Conservation (phyloP, 352 stramenopile genomes). For the Phytophthora macrochlamydospora region DNA sequence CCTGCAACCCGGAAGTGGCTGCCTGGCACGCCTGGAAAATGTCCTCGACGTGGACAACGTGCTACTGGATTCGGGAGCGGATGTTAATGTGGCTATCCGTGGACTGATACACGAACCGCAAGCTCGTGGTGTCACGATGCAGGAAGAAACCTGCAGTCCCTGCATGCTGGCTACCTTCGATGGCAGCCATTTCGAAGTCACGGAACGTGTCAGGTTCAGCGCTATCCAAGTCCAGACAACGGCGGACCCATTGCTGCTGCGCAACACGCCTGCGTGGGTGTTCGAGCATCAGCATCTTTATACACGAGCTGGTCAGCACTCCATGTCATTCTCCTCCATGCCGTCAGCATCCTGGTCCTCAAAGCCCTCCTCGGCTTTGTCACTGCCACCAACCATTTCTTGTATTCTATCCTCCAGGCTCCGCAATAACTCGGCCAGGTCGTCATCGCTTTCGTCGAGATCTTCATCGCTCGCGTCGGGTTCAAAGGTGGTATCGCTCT, state of each 20-base stretch:
- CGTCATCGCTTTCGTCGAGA: not conserved
- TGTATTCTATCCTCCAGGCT: no score
- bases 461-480: not conserved
- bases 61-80: conserved; percentile 7
- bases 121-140: not conserved
- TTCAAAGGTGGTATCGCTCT: no score
- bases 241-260: conserved; percentile 4
- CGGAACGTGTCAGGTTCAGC: not conserved
- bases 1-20: not conserved
- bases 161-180: not conserved
- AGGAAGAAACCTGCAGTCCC: not conserved
- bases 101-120: not conserved
- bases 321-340: no score
- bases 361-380: not conserved
- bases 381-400: no score
- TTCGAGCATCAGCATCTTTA: not conserved
- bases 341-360: not conserved
- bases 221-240: not conserved
- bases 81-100: conserved; percentile 5
- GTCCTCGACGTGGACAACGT: conserved; percentile 1
- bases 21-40: not conserved
- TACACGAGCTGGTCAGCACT: no score
- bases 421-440: not conserved
- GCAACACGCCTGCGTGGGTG: not conserved
- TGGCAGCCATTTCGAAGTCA: not conserved